Evolutionary conservation across 2,329 filamentous ascomycete species (phyloP).

Genomic region (Penicillium sumatraense): DNA sequence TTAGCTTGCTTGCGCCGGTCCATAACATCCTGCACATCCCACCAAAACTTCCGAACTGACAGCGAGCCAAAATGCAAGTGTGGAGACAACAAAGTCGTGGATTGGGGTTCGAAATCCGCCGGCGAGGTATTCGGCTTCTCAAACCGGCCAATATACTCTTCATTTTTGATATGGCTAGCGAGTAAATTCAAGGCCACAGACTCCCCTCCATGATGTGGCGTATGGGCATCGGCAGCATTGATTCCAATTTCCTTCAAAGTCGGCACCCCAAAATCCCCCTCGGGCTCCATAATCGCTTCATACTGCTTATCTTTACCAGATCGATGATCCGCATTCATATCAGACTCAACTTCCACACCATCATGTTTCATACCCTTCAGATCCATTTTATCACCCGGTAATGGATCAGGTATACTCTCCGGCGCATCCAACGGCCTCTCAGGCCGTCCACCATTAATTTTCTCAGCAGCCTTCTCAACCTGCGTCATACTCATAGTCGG

Average conservation of each 20-base stretch:
- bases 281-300: constrained; percentile 65
- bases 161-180: constrained; percentile 62
- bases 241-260: constrained; percentile 74
- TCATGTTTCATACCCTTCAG: constrained; percentile 62
- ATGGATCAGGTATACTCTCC: constrained; percentile 63
- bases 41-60: constrained; percentile 73
- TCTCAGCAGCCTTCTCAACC: constrained; percentile 65
- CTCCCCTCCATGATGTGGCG: constrained; percentile 73
- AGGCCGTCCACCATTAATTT: constrained; percentile 61
- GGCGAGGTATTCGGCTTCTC: constrained; percentile 77
- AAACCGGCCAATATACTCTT: constrained; percentile 73
- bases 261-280: constrained; percentile 71
- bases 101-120: constrained; percentile 72
- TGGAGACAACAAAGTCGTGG: constrained; percentile 74
- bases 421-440: constrained; percentile 66
- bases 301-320: constrained; percentile 63
- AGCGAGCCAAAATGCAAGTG: constrained; percentile 76
- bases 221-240: constrained; percentile 59
- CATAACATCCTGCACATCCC: constrained; percentile 68
- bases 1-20: constrained; percentile 60
- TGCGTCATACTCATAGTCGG: constrained; percentile 77
- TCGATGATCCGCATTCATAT: constrained; percentile 65
- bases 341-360: constrained; percentile 55
- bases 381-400: constrained; percentile 57
- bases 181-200: constrained; percentile 64